Evolutionary conservation across 139 green algal species (phyloP).

Genomic region (Chlamydomonas eustigma): DNA sequence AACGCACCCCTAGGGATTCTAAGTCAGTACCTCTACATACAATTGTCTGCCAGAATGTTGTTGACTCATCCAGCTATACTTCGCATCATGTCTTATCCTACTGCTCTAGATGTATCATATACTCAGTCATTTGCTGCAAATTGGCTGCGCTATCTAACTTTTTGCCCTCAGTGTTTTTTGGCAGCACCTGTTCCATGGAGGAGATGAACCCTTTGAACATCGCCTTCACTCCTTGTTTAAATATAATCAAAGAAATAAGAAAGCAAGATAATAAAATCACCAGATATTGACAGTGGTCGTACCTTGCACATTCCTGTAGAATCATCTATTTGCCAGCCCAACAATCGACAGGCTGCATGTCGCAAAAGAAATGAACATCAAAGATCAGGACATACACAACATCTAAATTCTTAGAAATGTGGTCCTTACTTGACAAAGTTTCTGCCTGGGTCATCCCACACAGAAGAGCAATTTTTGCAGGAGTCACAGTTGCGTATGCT

Average conservation of each 20-base stretch:
- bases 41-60: too few relatives aligned
- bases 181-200: conserved; percentile 2
- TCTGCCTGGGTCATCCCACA: conserved; percentile 37
- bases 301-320: conserved; percentile 2
- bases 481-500: conserved; percentile 32
- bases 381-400: conserved; percentile 1
- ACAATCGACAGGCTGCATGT: conserved; percentile 18
- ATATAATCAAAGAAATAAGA: too few relatives aligned
- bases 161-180: not conserved
- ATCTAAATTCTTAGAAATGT: not conserved
- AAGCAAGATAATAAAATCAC: too few relatives aligned
- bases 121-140: conserved; percentile 31
- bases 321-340: conserved; percentile 29
- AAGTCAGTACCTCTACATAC: too few relatives aligned
- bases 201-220: too few relatives aligned
- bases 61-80: too few relatives aligned
- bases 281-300: not conserved
- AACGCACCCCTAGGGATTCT: too few relatives aligned
- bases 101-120: conserved; percentile 36
- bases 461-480: conserved; percentile 29
- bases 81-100: too few relatives aligned
- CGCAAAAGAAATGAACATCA: not conserved
- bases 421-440: conserved; percentile 12
- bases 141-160: conserved; percentile 25
- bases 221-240: too few relatives aligned